Base-by-base conservation (phyloP, 129 eudicot genomes). In the Smallanthus sonchifolius region DNA sequence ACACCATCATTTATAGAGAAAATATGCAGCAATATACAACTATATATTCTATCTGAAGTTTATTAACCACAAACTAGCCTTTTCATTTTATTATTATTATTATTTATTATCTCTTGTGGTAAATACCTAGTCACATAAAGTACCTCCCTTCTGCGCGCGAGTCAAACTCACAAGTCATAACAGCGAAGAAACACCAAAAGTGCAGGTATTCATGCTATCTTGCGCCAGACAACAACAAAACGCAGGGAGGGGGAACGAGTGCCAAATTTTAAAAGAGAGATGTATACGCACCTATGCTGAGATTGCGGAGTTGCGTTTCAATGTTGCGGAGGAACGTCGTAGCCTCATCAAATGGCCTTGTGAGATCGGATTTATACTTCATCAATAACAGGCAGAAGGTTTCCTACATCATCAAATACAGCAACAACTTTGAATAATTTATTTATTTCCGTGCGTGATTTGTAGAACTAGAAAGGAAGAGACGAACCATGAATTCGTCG, bases 301-400 rank as follows among this genome's bases (percentile, higher is more conserved):
- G 94, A 82, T 87, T 79, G 19, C 80, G 80, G 20, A 95, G 90
- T 74, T 91, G 96, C 43, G 89, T 67, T 78, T 95, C 81, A 16
- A 95, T 91, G 47, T 84, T 82, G 88, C 68, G 74, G 72, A 95
- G 72, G 84, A 95, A 95, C 14, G 74, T 67, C 4, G 88, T 80
- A 40, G 99, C 99, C 82, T 95, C 99, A 55, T 89, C 88, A 9
- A 95, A 91, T 24, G 99, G 96, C 85, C 92, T 87, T 7, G 87
- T 77, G 30, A 95, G 89, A 85, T 95, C 97, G 19, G 92, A 85
- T 77, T 95, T 91, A 82, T 84, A 95, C 70, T 95, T 95, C 82
- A 85, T 61, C 81, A 95, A 74, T 47, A 91, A 63, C 34, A 82
- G 83, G 16, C 78, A 91, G 69, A 84, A 95, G 9, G 88, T 88